Percentiles rank a stretch among this genome's conserved stretches.
phyloP scores from a whole-genome alignment of 208 protist species.

The Acanthamoeba sp. region DNA sequence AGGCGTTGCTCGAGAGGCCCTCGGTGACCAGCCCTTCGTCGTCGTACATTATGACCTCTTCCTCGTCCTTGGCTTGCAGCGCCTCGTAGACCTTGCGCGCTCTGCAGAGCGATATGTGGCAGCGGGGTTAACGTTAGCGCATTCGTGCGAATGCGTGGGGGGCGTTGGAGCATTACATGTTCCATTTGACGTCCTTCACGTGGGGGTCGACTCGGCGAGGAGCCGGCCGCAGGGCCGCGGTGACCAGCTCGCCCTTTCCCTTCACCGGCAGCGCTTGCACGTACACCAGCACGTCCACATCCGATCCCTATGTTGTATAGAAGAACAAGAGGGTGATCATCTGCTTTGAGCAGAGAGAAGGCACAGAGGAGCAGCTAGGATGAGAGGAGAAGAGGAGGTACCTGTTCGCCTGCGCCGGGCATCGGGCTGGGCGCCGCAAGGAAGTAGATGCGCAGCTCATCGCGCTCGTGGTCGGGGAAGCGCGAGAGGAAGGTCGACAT shows the following conservation, averaged over 20 bases:
- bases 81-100: constrained; percentile 56
- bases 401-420: constrained; percentile 29
- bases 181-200: constrained; percentile 66
- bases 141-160: neutral
- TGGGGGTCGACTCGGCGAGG: constrained; percentile 30
- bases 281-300: constrained; percentile 52
- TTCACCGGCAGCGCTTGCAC: constrained; percentile 28
- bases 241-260: neutral
- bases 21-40: constrained; percentile 6
- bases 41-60: constrained; percentile 60
- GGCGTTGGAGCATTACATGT: neutral
- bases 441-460: constrained; percentile 60
- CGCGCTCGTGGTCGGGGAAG: neutral
- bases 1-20: constrained; percentile 59
- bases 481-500: constrained; percentile 19
- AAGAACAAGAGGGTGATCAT: neutral
- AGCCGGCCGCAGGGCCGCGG: constrained; percentile 3
- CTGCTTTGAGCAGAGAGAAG: neutral
- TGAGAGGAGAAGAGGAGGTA: too few relatives aligned
- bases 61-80: constrained; percentile 59
- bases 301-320: neutral
- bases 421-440: neutral
- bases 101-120: neutral
- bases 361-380: too few relatives aligned
- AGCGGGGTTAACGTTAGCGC: neutral